Percentiles rank a stretch among this genome's conserved stretches.
Conservation (phyloP, 1,284 basidiomycete genomes). For the Rhodotorula sp. region DNA sequence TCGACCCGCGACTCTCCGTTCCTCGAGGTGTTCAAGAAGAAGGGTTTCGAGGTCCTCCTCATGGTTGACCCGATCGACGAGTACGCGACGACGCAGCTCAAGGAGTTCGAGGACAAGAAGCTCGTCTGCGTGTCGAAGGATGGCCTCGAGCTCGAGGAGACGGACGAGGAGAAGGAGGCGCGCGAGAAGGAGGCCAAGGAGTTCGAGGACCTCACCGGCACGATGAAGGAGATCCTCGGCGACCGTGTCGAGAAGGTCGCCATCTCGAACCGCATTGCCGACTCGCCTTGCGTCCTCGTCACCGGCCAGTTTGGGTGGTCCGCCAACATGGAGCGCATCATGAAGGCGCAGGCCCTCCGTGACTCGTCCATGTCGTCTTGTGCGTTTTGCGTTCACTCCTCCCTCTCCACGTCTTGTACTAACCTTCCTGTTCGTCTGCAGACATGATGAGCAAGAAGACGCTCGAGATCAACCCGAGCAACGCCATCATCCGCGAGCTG, state of each 20-base stretch:
- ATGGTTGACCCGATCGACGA: slow-evolving; percentile 98
- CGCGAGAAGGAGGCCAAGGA: slow-evolving; percentile 86
- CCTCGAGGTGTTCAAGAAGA: slow-evolving; percentile 99
- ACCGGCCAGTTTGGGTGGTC: slow-evolving; percentile 99
- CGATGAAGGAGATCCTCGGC: slow-evolving; percentile 97
- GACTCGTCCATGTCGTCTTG: slow-evolving; percentile 97
- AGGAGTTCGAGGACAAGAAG: slow-evolving; percentile 99
- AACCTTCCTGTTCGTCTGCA: slow-evolving; percentile 4
- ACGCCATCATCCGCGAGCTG: slow-evolving; percentile 95
- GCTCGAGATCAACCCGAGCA: slow-evolving; percentile 91
- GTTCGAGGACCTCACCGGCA: slow-evolving; percentile 86
- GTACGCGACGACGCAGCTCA: slow-evolving; percentile 96
- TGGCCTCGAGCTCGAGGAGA: slow-evolving; percentile 98
- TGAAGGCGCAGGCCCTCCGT: slow-evolving; percentile 98
- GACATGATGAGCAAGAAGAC: slow-evolving; percentile 88
- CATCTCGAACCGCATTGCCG: slow-evolving; percentile 94
- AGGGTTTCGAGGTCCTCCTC: slow-evolving; percentile 97
- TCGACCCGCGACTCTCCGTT: slow-evolving; percentile 93
- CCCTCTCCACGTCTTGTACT: no score
- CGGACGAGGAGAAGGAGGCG: slow-evolving; percentile 90
- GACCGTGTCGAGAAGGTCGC: slow-evolving; percentile 99
- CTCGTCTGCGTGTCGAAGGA: slow-evolving; percentile 98
- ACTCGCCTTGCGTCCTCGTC: slow-evolving; percentile 94
- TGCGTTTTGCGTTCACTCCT: neutral
- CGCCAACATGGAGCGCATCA: slow-evolving; percentile 96